Conservation (phyloP, 176 grass and related monocot species). For the Carex littledalei region DNA sequence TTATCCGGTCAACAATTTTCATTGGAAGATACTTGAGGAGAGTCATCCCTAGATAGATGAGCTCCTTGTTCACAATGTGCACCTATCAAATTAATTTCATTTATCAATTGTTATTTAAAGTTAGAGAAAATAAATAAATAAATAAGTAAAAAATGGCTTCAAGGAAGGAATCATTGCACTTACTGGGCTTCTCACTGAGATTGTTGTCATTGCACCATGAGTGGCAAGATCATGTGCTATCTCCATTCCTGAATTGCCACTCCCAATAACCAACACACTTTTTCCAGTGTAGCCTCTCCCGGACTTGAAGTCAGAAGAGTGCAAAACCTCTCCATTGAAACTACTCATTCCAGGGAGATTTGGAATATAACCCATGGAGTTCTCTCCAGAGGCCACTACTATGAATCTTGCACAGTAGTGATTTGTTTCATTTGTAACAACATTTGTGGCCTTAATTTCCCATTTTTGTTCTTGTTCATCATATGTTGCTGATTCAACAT, state of each 20-base stretch:
- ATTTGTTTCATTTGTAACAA: not conserved
- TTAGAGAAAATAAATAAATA: not conserved
- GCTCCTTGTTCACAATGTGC: conserved; percentile 38
- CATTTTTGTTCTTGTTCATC: not conserved
- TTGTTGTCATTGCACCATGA: conserved; percentile 24
- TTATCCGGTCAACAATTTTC: conserved; percentile 17
- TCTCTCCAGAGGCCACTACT: conserved; percentile 42
- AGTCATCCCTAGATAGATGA: conserved; percentile 38
- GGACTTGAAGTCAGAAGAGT: conserved; percentile 30
- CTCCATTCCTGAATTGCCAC: conserved; percentile 51
- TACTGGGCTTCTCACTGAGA: conserved; percentile 30
- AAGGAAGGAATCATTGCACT: not conserved
- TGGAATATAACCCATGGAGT: conserved; percentile 8
- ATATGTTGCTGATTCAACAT: conserved; percentile 6
- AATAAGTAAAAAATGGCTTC: not conserved
- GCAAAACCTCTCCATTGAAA: conserved; percentile 27
- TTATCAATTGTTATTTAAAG: not conserved
- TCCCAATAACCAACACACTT: conserved; percentile 33
- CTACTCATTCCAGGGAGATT: not conserved
- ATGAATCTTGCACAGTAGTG: conserved; percentile 27
- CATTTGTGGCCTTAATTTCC: not conserved
- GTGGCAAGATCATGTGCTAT: conserved; percentile 39
- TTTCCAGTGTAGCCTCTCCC: not conserved
- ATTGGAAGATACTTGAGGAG: conserved; percentile 18
- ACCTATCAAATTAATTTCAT: conserved; percentile 16